A percentile compares a stretch with the other conserved stretches of the same genome.
Conservation (phyloP, 1,284 basidiomycete species). For the Moesziomyces globuligerus region DNA sequence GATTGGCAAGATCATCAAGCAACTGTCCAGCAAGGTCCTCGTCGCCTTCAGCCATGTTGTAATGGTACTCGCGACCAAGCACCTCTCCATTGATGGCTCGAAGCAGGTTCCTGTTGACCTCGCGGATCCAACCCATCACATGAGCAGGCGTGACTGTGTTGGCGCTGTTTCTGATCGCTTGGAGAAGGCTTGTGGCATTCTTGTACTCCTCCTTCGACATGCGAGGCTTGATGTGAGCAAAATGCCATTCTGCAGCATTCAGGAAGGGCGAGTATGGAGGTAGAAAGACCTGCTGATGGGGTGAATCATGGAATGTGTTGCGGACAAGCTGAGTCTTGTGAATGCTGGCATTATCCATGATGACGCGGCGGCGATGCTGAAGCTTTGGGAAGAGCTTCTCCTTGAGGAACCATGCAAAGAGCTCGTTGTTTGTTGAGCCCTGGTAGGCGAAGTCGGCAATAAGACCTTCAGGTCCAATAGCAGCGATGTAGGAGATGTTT, state of each 20-base stretch:
- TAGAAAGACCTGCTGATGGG: not conserved
- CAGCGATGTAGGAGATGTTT: conserved; percentile 6
- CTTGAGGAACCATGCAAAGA: conserved; percentile 5
- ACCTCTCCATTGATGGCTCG: conserved; percentile 1
- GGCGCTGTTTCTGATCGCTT: conserved; percentile 5
- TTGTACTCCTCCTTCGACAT: conserved; percentile 9
- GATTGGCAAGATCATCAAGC: no score
- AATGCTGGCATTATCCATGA: conserved; percentile 10
- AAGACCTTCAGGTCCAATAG: conserved; percentile 4
- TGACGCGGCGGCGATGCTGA: not conserved
- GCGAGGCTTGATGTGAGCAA: conserved; percentile 10
- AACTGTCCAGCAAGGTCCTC: not conserved
- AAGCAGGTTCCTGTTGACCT: conserved; percentile 7
- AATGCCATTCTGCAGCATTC: conserved; percentile 8
- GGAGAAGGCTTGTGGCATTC: conserved; percentile 1
- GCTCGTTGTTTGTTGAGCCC: not conserved
- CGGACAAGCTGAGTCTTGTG: conserved; percentile 3
- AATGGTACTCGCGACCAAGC: conserved; percentile 6
- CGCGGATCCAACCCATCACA: not conserved
- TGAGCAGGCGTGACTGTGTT: conserved; percentile 2
- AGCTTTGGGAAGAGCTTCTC: conserved; percentile 6
- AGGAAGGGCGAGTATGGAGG: conserved; percentile 10
- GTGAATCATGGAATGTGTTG: not conserved
- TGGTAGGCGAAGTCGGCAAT: conserved; percentile 7
- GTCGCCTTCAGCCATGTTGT: conserved; percentile 7